Evolutionary conservation across 257 asterid genomes (phyloP).

Genomic region (Fraxinus quadrangulata): DNA sequence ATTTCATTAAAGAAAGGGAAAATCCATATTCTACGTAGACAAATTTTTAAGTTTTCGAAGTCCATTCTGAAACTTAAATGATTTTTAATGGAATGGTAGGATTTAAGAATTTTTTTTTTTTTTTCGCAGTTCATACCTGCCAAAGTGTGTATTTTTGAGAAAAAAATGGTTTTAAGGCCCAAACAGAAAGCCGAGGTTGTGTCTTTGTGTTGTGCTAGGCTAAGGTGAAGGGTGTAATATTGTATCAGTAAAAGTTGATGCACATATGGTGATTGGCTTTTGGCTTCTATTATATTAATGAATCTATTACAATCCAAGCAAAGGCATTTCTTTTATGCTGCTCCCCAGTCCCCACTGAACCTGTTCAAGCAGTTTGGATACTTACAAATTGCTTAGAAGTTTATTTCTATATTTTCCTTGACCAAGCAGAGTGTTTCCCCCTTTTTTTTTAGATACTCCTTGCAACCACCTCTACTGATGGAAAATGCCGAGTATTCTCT

Average conservation of each 20-base stretch:
- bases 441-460: constrained; percentile 57
- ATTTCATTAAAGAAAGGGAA: neutral
- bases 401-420: constrained; percentile 14
- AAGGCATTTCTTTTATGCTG: neutral
- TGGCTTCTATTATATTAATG: neutral
- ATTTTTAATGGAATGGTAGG: neutral
- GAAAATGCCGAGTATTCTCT: constrained; percentile 93
- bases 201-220: neutral
- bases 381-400: neutral
- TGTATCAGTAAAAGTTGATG: constrained; percentile 4
- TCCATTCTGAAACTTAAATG: neutral
- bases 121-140: constrained; percentile 13
- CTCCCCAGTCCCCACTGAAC: constrained; percentile 6
- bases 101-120: constrained; percentile 2
- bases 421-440: neutral
- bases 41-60: neutral
- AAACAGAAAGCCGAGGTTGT: neutral
- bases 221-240: neutral
- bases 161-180: neutral
- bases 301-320: neutral
- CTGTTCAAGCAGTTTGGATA: neutral
- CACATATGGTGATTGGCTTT: neutral
- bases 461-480: constrained; percentile 98
- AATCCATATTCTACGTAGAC: neutral
- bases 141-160: constrained; percentile 4